Evolutionary conservation across 192 early-diverging fungal species (phyloP), one percentile per base, ranked within the genome.

Genomic region (Podila clonocystis): DNA sequence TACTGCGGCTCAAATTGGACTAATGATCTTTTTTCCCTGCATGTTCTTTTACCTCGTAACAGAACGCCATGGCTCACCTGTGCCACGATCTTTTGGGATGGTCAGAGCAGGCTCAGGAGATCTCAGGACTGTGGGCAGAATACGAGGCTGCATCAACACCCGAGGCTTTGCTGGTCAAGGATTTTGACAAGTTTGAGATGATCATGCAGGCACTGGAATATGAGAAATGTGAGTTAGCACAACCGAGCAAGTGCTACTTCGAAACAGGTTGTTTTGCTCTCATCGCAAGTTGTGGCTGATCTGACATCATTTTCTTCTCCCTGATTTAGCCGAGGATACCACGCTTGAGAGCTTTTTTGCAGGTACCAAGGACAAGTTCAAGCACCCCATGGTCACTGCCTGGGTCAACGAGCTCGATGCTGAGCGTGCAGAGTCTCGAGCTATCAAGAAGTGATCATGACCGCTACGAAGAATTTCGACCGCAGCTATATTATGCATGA

Each of bases 181-280:
- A 98, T 75, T 79, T 98, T 73, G 97, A 98, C 83, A 98, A 98
- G 82, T 98, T 96, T 90, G 97, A 98, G 83, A 95, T 98, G 95
- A 94, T 96, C 68, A 86, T 95, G 57, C 95, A 97, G 83, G 96
- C 95, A 5, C 71, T 93, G 33, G 96, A 97, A 75, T 98, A 98
- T 73, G 97, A 98, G 58, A 76, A 91, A 79, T 86, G 87, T 94
- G 86, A 87, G 82, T 45, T 45, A 45, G 13, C 41, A 45, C 11
- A 17, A 45, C 15, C 15, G 41, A 45, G 34, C 34, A 36, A 11
- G 9, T 4, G 6, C 34, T 9, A 9, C 34, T 28, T 28, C 60
- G 11, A 20, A 3, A 24, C 19, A 9, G 9, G 9, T 34, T 9
- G 13, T 38, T 38, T 33, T 24, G 15, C 9, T 3, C 24, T 28